Base-by-base conservation (phyloP, 73 alveolate genomes). In the Symbiodinium pilosum region DNA sequence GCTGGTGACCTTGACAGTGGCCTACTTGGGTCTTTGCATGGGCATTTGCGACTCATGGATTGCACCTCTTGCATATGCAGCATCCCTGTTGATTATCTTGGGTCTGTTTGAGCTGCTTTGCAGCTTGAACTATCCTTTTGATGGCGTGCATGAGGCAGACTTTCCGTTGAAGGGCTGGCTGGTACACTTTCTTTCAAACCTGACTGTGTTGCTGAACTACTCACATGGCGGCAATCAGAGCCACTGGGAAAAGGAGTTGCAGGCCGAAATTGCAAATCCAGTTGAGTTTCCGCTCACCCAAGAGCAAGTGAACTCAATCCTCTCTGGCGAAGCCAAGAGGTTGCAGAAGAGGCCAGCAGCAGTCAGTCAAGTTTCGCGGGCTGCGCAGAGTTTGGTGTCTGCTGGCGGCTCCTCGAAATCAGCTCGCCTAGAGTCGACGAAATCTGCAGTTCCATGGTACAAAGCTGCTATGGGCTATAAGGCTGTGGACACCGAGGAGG, bases 1-100 rank as follows among this genome's bases (percentile, higher is more conserved):
- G 12, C 81, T 91, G 88, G 81, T 56, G 77, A 71, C 44, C 81
- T 47, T 91, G 30, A 86, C 81, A 12, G 43, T 88, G 8, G 87
- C 83, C 83, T 59, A 68, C 97, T 54, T 91, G 30, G 97, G 97
- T 26, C 87, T 91, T 43, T 91, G 97, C 88, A 71, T 91, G 83
- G 97, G 97, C 81, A 69, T 91, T 6, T 69, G 97, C 89, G 97
- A 91, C 32, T 91, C 97, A 4, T 91, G 97, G 97, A 69, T 91
- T 54, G 97, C n/a, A 30, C 81, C 81, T 7, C 81, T 38, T 64
- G 81, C 81, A 28, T 64, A 64, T 64, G 81, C 81, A 64, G 34
- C 81, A 34, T 64, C 81, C 12, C 39, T 64, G 81, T 20, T 64
- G 81, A 91, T 91, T 56, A 64, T 91, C 30, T 32, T 91, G 87